These are phyloP conservation scores for Leptomonas pyrrhocoris DNA, from an alignment of 208 protist genomes.

Conservation along the genomic window DNA sequence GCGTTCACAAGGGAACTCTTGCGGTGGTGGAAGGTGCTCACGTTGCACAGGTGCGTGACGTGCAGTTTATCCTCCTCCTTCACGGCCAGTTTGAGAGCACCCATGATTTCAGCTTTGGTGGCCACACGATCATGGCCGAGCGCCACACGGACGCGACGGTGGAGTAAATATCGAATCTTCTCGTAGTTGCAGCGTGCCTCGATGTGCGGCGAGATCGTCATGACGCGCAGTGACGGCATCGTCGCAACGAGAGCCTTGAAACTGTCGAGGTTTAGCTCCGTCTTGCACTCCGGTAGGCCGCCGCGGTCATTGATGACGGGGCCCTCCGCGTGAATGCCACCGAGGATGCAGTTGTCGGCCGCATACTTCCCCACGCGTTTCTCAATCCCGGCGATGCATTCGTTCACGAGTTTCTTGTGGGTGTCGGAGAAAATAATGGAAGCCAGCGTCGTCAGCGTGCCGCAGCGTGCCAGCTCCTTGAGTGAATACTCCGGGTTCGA, in stretches of 20 bases:
- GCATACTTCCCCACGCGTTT: conserved; percentile 42
- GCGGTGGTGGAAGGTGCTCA: conserved; percentile 75
- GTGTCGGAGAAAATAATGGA: conserved; percentile 75
- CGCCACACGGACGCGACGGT: conserved; percentile 43
- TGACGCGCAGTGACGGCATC: conserved; percentile 70
- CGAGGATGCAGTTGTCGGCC: conserved; percentile 56
- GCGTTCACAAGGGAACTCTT: conserved; percentile 63
- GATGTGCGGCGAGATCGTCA: conserved; percentile 72
- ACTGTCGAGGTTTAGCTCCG: conserved; percentile 31
- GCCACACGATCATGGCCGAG: conserved; percentile 66
- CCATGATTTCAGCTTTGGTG: conserved; percentile 61
- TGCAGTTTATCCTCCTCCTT: conserved; percentile 56
- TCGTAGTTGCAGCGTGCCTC: conserved; percentile 52
- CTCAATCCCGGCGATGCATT: conserved; percentile 57
- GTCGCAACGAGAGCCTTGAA: conserved; percentile 50
- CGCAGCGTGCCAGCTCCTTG: conserved; percentile 65
- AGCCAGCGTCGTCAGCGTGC: conserved; percentile 64
- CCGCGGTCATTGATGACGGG: conserved; percentile 71
- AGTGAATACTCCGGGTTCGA: conserved; percentile 70
- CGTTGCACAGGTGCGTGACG: conserved; percentile 71
- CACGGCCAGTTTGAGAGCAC: conserved; percentile 43
- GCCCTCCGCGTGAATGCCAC: conserved; percentile 74
- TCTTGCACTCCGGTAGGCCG: conserved; percentile 55
- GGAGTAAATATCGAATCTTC: conserved; percentile 53
- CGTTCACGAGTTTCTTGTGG: conserved; percentile 42